Conservation (phyloP, 805 yeast genomes). For the Candida adriatica region DNA sequence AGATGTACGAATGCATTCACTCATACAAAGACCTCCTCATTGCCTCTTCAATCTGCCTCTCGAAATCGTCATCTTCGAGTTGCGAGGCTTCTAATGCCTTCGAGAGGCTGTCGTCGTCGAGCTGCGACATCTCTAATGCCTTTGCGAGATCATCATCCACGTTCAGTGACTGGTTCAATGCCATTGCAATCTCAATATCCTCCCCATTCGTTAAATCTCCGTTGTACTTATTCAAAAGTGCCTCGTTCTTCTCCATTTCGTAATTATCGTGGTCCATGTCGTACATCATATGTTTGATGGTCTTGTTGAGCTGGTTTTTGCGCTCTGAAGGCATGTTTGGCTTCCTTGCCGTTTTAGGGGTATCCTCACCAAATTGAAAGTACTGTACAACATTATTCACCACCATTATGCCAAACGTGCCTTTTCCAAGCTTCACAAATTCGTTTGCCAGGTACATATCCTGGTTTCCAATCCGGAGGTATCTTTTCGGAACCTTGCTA, state of each 20-base stretch:
- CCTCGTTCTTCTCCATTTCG: slow-evolving; percentile 8
- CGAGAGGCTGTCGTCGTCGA: slow-evolving; percentile 12
- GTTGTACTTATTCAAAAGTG: slow-evolving; percentile 17
- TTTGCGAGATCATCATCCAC: slow-evolving; percentile 8
- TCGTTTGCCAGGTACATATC: slow-evolving; percentile 3
- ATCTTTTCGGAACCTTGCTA: slow-evolving; percentile 15
- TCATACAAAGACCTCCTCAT: too few relatives aligned
- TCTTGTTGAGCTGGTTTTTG: slow-evolving; percentile 14
- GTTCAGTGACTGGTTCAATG: slow-evolving; percentile 17
- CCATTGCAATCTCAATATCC: slow-evolving; percentile 23
- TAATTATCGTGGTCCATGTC: slow-evolving; percentile 18
- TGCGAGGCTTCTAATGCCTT: too few relatives aligned
- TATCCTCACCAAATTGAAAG: slow-evolving; percentile 18
- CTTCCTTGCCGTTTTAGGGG: slow-evolving; percentile 1
- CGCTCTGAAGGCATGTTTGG: slow-evolving; percentile 13
- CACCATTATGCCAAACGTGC: slow-evolving; percentile 13
- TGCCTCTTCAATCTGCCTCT: too few relatives aligned
- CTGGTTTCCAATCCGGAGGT: not conserved
- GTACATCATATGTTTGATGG: slow-evolving; percentile 16
- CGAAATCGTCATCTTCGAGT: too few relatives aligned
- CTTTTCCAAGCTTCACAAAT: slow-evolving; percentile 9
- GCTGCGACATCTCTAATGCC: slow-evolving; percentile 9
- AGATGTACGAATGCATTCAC: too few relatives aligned
- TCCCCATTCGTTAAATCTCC: slow-evolving; percentile 18
- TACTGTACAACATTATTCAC: slow-evolving; percentile 17